Evolutionary conservation across 768 basidiomycete species (phyloP), one percentile per base, ranked within the genome.

Genomic region (Cystobasidium onofrii): DNA sequence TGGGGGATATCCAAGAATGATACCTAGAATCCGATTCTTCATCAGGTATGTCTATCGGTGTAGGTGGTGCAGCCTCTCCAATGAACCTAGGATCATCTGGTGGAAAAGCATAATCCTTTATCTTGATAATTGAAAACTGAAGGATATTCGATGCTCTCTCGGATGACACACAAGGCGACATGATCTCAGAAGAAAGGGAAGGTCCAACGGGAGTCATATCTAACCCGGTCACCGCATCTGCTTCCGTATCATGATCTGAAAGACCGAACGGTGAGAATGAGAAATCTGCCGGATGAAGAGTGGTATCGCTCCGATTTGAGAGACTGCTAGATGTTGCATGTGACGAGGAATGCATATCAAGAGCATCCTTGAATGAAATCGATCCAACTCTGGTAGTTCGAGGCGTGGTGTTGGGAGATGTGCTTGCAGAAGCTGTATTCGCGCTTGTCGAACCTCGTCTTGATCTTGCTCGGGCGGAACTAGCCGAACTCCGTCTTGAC

Each of bases 31-130:
- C 54, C 9, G 33, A 18, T 33, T 27, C 69, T 20, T 36, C 20
- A 7, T 55, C 31, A 23, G 69, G 69, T 23, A 71, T 33, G 25
- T 60, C 29, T n/a, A 71, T 71, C 4, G 69, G 54, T 29, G 29
- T 36, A 36, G 69, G 54, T 23, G 29, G 69, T 29, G 69, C 54
- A 23, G 31, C 50, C 9, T 41, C 36, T 7, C 69, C 69, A 4
- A 41, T 60, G 31, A 31, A 60, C 15, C 69, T 13, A 29, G 65
- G 65, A 54, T 34, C 41, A 67, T 41, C n/a, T 9, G 9, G 18
- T 52, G 31, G 43, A 54, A 34, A 46, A 54, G 50, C 46, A 54
- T 12, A 34, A 54, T 52, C 69, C 25, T 18, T 31, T 7, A 71
- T 71, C 25, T 36, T 61, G 52, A 71, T 36, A 20, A 60, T 1